phyloP scores from a whole-genome alignment of 192 early-diverging fungal species.

The Coemansia sp. region DNA sequence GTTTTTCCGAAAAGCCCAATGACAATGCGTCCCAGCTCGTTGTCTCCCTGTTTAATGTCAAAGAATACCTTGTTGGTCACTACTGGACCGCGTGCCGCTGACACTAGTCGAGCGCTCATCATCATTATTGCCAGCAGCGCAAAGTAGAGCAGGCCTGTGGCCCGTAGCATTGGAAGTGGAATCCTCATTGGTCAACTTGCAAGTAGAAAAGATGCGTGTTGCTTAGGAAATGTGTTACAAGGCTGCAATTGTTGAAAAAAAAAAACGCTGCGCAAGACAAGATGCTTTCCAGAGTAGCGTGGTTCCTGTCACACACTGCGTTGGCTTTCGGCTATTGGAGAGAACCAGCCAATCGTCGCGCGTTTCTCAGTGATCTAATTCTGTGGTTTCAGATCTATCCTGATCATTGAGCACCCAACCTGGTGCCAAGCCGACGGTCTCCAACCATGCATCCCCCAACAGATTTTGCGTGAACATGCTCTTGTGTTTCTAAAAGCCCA shows the following conservation, averaged over 20 bases:
- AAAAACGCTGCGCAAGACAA: neutral
- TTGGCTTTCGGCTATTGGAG: neutral
- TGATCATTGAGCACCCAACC: neutral
- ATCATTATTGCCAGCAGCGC: constrained; percentile 28
- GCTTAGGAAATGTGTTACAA: no score
- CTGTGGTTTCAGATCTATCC: neutral
- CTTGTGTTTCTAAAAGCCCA: neutral
- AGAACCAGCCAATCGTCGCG: neutral
- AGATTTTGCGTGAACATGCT: neutral
- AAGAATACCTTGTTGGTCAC: constrained; percentile 83
- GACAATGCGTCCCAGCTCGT: constrained; percentile 58
- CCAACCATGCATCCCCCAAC: neutral
- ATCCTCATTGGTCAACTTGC: constrained; percentile 16
- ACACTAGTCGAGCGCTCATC: constrained; percentile 33
- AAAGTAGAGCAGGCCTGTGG: constrained; percentile 38
- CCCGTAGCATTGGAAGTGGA: constrained; percentile 37
- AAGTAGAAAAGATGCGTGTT: neutral
- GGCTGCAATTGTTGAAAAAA: no score
- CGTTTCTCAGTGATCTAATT: neutral
- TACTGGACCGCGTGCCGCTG: constrained; percentile 62
- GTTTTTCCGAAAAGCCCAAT: constrained; percentile 75
- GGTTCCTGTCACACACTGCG: neutral
- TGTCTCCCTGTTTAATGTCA: constrained; percentile 79
- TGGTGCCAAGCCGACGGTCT: neutral
- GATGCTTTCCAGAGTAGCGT: neutral